phyloP scores from a whole-genome alignment of 768 basidiomycete species.

The Hericium rajendrae region DNA sequence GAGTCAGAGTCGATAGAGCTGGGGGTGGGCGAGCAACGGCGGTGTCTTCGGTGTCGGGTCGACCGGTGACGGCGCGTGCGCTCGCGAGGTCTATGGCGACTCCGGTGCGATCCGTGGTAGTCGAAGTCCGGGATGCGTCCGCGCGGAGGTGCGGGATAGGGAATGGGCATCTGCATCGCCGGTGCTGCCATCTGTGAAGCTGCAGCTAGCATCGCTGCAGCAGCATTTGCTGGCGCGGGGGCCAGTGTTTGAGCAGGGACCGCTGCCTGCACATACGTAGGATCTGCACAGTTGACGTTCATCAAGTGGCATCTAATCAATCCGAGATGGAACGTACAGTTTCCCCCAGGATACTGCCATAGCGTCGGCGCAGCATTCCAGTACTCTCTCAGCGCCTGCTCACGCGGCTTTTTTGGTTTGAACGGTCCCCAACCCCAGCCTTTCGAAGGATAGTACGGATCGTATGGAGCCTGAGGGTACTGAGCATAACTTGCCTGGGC shows the following conservation, averaged over 20 bases:
- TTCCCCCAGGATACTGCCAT: background rate
- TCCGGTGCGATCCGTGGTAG: slow-evolving; percentile 1
- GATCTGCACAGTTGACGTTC: no score
- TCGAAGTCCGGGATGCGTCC: slow-evolving; percentile 5
- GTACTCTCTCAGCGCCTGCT: background rate
- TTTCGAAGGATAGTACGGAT: background rate
- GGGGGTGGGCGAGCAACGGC: background rate
- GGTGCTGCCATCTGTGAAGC: slow-evolving; percentile 19
- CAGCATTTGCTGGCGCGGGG: no score
- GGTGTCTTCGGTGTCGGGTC: background rate
- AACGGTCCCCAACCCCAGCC: background rate
- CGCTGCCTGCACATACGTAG: no score
- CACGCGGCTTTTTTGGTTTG: background rate
- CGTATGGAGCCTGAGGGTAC: background rate
- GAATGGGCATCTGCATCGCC: no score
- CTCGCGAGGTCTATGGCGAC: background rate
- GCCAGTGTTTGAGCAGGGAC: no score
- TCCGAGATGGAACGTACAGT: no score
- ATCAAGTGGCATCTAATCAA: no score
- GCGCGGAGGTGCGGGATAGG: no score
- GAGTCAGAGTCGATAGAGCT: background rate
- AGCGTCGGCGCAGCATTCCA: background rate
- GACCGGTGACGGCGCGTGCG: background rate
- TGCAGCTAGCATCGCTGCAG: no score
- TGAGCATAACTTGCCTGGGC: background rate